Conservation (phyloP, 495 filamentous ascomycete species). For the Hypoxylon crocopeplum region DNA sequence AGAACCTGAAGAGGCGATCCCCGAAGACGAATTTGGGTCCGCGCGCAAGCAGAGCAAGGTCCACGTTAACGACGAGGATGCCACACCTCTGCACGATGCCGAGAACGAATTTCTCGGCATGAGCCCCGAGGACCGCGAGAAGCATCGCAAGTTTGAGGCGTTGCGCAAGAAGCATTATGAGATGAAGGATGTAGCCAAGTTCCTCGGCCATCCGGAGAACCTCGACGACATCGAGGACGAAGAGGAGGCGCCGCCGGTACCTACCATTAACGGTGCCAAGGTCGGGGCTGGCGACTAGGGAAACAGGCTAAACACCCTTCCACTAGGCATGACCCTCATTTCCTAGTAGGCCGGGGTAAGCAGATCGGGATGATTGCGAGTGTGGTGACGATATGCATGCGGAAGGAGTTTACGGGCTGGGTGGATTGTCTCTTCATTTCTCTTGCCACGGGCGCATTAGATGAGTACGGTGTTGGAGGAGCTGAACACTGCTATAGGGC, state of each 20-base stretch:
- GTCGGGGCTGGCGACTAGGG: conserved; percentile 38
- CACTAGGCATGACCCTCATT: neutral
- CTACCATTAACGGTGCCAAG: conserved; percentile 43
- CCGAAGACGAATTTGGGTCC: conserved; percentile 50
- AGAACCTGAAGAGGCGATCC: conserved; percentile 82
- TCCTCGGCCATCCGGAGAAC: conserved; percentile 75
- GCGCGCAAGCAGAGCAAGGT: conserved; percentile 70
- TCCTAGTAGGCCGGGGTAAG: neutral
- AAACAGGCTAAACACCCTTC: conserved; percentile 6
- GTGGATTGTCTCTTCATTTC: conserved; percentile 22
- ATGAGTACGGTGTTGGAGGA: conserved; percentile 25
- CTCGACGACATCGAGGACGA: conserved; percentile 59
- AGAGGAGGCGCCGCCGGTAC: conserved; percentile 43
- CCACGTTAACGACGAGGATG: conserved; percentile 66
- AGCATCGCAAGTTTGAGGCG: conserved; percentile 89
- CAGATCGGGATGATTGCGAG: conserved; percentile 7
- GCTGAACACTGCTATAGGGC: conserved; percentile 4
- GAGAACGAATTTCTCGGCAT: conserved; percentile 66
- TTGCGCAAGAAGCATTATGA: conserved; percentile 96
- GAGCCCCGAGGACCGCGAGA: conserved; percentile 80
- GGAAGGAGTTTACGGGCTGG: conserved; percentile 29
- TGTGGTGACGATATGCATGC: conserved; percentile 28
- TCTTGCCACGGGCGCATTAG: conserved; percentile 24
- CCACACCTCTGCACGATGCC: conserved; percentile 53
- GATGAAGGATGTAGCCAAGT: conserved; percentile 91